A percentile compares a stretch with the other conserved stretches of the same genome.
Evolutionary conservation across 2,329 filamentous ascomycete genomes (phyloP).

Genomic region (Aspergillus ibericus): DNA sequence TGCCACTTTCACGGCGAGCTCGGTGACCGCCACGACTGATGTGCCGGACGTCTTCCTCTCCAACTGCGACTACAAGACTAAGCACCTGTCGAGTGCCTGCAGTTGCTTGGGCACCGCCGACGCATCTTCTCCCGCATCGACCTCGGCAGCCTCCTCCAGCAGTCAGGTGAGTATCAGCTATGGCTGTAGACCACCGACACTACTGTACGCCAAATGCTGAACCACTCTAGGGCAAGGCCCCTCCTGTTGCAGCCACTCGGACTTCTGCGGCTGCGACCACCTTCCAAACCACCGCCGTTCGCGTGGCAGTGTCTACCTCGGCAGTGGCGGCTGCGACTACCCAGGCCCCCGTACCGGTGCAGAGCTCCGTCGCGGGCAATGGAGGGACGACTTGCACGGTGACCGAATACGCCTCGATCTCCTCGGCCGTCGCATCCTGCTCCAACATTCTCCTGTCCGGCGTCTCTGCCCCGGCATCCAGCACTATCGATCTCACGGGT

Average conservation of each 20-base stretch:
- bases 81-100: slow-evolving; percentile 26
- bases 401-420: slow-evolving; percentile 32
- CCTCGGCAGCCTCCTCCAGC: not conserved
- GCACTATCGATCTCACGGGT: slow-evolving; percentile 43
- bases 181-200: too few relatives aligned
- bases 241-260: slow-evolving; percentile 2
- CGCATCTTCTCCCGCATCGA: not conserved
- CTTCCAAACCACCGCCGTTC: not conserved
- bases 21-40: slow-evolving; percentile 23
- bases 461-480: slow-evolving; percentile 41
- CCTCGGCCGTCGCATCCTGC: slow-evolving; percentile 42
- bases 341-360: not conserved
- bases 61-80: slow-evolving; percentile 22
- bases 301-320: not conserved
- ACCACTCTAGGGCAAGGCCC: not conserved
- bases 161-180: not conserved
- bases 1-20: slow-evolving; percentile 25
- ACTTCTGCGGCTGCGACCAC: not conserved
- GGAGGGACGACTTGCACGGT: slow-evolving; percentile 25
- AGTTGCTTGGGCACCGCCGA: slow-evolving; percentile 24
- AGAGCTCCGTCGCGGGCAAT: slow-evolving; percentile 7
- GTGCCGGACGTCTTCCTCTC: slow-evolving; percentile 20
- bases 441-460: slow-evolving; percentile 44
- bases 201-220: not conserved
- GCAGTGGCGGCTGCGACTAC: not conserved